Evolutionary conservation across 257 asterid species (phyloP), one percentile per base, ranked within the genome.

Genomic region (Jacaranda mimosifolia): DNA sequence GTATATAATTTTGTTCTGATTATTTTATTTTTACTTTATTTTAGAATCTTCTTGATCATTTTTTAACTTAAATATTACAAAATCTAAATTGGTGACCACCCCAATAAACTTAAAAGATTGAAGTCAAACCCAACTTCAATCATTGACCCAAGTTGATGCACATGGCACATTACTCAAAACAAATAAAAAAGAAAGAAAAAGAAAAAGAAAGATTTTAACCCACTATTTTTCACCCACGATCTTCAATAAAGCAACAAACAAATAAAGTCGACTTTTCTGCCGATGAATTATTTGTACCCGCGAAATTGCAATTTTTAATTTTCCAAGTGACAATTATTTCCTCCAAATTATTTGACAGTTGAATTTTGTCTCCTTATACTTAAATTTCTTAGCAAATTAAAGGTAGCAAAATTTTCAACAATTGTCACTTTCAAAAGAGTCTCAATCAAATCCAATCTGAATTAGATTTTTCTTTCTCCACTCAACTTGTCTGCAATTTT

Each of bases 341-440:
- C 32, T 52, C 51, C 7, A 35, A 7, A 36, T 51, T 70, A 55
- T 53, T 18, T 40, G 66, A 40, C 42, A 56, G 53, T 17, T 55
- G 13, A 57, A 55, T 71, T 56, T 71, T 9, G 57, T 72, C 68
- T 14, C 68, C 19, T 38, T 18, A 72, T 38, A 15, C 49, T 70
- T 70, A 57, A 7, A 75, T 52, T 39, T 64, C 5, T 19, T 64
- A 19, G 74, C 60, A 55, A 39, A 26, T 26, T 26, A 26, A 26
- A 26, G 14, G 19, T 75, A 5, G 26, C 78, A 55, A 43, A 15
- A 66, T 8, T 21, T 76, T 76, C 80, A 76, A 76, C 21, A 8
- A 45, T 19, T 13, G 68, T 55, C 68, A 40, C 74, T 56, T 66
- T 76, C 68, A 26, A 64, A 19, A 19, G 5, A 42, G 19, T n/a